Base-by-base conservation (phyloP, 495 filamentous ascomycete genomes). In the Trichocladium uniseriatum region DNA sequence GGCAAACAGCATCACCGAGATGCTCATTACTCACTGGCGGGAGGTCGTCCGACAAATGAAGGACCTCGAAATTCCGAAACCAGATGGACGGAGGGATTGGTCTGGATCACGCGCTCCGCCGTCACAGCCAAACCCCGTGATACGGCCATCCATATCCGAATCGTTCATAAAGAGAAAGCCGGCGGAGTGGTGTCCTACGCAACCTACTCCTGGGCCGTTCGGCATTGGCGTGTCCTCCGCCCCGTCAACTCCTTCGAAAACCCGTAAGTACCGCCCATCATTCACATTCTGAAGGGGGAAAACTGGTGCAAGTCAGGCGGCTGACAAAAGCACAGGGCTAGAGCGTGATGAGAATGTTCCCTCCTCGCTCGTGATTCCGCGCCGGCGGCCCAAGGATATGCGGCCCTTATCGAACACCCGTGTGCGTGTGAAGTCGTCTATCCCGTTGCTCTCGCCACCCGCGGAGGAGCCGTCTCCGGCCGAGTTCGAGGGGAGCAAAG, bases 1-100 rank as follows among this genome's bases (percentile, higher is more conserved):
- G 32, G 74, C 77, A 0, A 79, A 77, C 34, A 60, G 58, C 16
- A 71, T 82, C 38, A 63, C 75, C 5, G 77, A 80, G 64, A 79
- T 80, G 72, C 62, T 81, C 13, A 74, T 81, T 45, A 64, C 68
- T 13, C 68, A 78, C 43, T 82, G 79, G 79, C 66, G 71, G 20
- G 77, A 79, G 20, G 71, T 80, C 5, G 76, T 80, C 58, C 68
- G 63, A 43, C 73, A 82, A 24, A 72, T 76, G 68, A 69, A 58
- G 40, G 66, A 54, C 43, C 50, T 75, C 0, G 65, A 60, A 4
- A 54, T 60, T 9, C 32, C 66, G 29, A 69, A 55, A 48, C 45
- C 53, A 13, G 27, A 16, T 5, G 15, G 2, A 29, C 45, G 19
- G 13, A 44, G n/a, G 1, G 50, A 40, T 14, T 48, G 35, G 2